phyloP scores from a whole-genome alignment of 495 filamentous ascomycete species.

The Hypoxylon fragiforme region DNA sequence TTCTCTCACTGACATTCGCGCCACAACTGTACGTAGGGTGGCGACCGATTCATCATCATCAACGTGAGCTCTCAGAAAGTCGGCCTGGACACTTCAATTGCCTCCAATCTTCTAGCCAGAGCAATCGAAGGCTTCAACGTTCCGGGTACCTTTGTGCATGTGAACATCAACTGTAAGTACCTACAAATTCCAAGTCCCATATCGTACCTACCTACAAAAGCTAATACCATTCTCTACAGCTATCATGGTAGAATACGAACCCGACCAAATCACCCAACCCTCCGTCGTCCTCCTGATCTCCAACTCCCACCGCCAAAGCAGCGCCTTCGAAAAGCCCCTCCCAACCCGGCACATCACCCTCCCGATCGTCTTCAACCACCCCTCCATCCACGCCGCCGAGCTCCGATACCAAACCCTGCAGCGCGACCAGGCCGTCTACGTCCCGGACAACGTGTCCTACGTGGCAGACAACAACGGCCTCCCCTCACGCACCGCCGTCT shows the following conservation, averaged over 20 bases:
- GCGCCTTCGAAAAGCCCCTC: constrained; percentile 6
- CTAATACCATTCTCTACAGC: constrained; percentile 4
- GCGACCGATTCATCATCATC: constrained; percentile 21
- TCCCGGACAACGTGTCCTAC: constrained; percentile 61
- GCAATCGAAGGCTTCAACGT: constrained; percentile 3
- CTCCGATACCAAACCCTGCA: constrained; percentile 62
- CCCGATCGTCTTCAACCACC: constrained; percentile 57
- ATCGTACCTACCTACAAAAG: too few species aligned
- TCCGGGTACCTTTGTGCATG: constrained; percentile 12
- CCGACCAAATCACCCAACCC: constrained; percentile 7
- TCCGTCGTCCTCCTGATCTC: constrained; percentile 11
- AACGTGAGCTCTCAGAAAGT: constrained; percentile 9
- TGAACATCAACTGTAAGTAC: constrained; percentile 26
- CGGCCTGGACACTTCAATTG: constrained; percentile 22
- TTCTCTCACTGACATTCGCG: too few species aligned
- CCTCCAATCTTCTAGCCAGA: constrained; percentile 14
- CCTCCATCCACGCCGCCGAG: constrained; percentile 52
- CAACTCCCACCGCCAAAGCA: constrained; percentile 2
- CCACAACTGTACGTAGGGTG: constrained; percentile 5
- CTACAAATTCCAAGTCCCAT: too few species aligned
- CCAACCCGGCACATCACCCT: constrained; percentile 47
- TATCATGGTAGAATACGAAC: constrained; percentile 22
- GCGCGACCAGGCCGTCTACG: constrained; percentile 59
- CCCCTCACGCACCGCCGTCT: constrained; percentile 33
- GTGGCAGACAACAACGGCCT: constrained; percentile 60